Evolutionary conservation across 345 rosid genomes (phyloP), one percentile per base, ranked within the genome.

Genomic region (Brassica carinata): DNA sequence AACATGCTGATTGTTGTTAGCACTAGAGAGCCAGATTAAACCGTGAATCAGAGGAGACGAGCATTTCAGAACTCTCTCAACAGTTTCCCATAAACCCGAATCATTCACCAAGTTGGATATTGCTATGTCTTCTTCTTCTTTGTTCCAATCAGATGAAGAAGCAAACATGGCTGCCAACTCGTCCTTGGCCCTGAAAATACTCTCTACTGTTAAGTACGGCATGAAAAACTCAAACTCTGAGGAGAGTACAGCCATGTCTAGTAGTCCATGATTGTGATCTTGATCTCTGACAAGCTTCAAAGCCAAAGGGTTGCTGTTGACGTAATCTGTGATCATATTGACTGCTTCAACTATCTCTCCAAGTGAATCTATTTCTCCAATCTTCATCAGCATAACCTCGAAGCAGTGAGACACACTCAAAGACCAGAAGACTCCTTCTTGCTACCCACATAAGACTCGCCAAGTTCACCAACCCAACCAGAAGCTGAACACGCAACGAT

Each of bases 401-500:
- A 90, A 83, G 81, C 93, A 92, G 29, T 86, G 86, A 27, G 90
- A 86, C 48, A 88, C 83, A 77, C 91, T 79, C 53, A 83, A 82
- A 31, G 84, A 84, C 97, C 92, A 92, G 79, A 92, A 89, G 33
- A 82, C 65, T 8, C 79, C 77, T 61, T 73, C 17, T 68, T 71
- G 59, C 57, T 85, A 10, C 79, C 77, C 51, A 69, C 67, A 68
- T 89, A 88, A 65, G 73, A 59, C 80, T 84, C 58, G 15, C 89
- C 90, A 11, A 87, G 6, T 55, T 67, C 74, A 55, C 85, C 90
- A 72, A 86, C 77, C 92, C 92, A 90, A 33, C 88, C 91, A 8
- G 62, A 58, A 11, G 87, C 69, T 57, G 94, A 87, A 72, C 63
- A 77, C 5, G 84, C 83, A 40, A 92, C 61, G 2, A 90, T 77